These are phyloP conservation scores for Venturia oleaginea DNA, from an alignment of 2,329 filamentous ascomycete species.

Conservation along the genomic window DNA sequence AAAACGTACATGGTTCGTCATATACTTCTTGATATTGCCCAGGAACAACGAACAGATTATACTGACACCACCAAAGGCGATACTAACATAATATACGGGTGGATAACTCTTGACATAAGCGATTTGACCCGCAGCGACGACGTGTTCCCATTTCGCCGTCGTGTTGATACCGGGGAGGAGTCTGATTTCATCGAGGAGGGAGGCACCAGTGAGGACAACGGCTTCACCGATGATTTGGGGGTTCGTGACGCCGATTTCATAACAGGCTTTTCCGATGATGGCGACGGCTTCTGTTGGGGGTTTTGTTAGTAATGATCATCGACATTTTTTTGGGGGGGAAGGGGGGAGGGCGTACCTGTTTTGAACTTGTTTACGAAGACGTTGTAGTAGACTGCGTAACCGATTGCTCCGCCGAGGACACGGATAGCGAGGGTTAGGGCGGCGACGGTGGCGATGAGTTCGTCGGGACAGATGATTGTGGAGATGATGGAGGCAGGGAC, in stretches of 20 bases:
- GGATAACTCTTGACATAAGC: constrained; percentile 23
- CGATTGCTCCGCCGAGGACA: constrained; percentile 57
- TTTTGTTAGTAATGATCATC: background rate
- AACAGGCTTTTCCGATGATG: constrained; percentile 5
- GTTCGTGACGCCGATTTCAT: constrained; percentile 9
- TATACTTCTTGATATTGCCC: constrained; percentile 25
- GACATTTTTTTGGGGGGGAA: background rate
- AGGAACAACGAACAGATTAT: constrained; percentile 23
- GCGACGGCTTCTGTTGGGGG: constrained; percentile 7
- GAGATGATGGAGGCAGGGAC: constrained; percentile 60
- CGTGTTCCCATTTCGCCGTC: constrained; percentile 19
- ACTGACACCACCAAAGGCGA: constrained; percentile 25
- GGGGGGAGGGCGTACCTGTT: background rate
- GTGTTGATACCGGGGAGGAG: constrained; percentile 11
- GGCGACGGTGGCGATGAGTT: constrained; percentile 60
- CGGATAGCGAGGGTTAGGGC: constrained; percentile 62
- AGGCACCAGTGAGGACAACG: constrained; percentile 11
- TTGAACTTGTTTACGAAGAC: constrained; percentile 24
- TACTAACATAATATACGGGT: constrained; percentile 24
- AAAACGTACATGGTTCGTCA: constrained; percentile 21
- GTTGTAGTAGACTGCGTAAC: constrained; percentile 44
- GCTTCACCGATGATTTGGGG: constrained; percentile 6
- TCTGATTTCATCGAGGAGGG: constrained; percentile 4
- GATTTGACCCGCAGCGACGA: constrained; percentile 20
- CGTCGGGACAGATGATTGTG: constrained; percentile 60